Evolutionary conservation across 2,329 filamentous ascomycete species (phyloP), one percentile per base, ranked within the genome.

Genomic region (Pyricularia sp.): DNA sequence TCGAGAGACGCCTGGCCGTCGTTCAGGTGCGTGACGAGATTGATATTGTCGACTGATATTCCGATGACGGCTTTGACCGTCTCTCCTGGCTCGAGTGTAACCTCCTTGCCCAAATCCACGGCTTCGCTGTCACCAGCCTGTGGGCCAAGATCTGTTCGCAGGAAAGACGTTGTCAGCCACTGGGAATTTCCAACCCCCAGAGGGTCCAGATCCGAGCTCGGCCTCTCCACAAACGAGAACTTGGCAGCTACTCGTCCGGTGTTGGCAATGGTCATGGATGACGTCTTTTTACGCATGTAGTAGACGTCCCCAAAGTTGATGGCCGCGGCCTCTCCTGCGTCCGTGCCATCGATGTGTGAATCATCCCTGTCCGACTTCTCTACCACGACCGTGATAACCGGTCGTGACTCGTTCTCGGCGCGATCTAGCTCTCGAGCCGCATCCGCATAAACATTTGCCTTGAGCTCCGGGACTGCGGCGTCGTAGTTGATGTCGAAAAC

Each of bases 401-500:
- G 73, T 73, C 78, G 78, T 40, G 78, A 79, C 68, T 82, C 79
- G 67, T 78, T 74, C 13, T 78, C 73, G 68, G 88, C 90, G 61
- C 91, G 88, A 72, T 99, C 94, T 8, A 97, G 79, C 71, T 96
- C 90, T 65, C 89, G 84, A 1, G 90, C 93, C 13, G 97, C 90
- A 72, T 97, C 92, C 65, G 90, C 86, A 67, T 96, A 89, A 0
- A 97, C 81, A 67, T 86, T 88, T 1, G 91, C 85, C 73, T 96
- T 97, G 30, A 96, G 78, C 31, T 93, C 88, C 0, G 92, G 89
- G 0, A 96, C 86, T 0, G 96, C 90, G 0, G 90, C 89, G 67
- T 97, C 90, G 72, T 94, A 97, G 60, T 89, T 88, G 8, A 99
- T 76, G 0, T 84, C 88, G 72, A 97, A 97, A 0, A 93, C 79